Percentiles rank a stretch among this genome's conserved stretches.
phyloP scores from a whole-genome alignment of 768 basidiomycete species.

The Phallus indusiatus region DNA sequence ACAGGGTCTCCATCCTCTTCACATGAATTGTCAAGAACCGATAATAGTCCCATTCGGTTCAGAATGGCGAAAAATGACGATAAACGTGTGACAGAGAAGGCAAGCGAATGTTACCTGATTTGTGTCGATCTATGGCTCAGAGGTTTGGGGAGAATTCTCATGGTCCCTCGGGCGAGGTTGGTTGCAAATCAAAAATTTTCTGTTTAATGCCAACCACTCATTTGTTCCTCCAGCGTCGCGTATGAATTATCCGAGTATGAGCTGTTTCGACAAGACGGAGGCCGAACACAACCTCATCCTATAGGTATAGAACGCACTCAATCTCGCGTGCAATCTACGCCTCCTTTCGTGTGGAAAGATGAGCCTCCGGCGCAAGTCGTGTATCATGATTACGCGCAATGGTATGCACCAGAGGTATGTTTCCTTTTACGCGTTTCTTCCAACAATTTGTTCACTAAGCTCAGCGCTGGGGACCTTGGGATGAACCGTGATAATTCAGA shows the following conservation, averaged over 20 bases:
- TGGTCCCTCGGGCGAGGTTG: conserved; percentile 34
- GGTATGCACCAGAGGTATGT: conserved; percentile 1
- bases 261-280: conserved; percentile 2
- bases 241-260: conserved; percentile 6
- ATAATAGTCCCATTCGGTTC: conserved; percentile 16
- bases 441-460: neutral
- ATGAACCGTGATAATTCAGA: neutral
- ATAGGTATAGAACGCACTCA: neutral
- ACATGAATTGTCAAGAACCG: neutral
- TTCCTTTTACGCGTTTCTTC: neutral
- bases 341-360: neutral
- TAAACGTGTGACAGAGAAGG: conserved; percentile 18
- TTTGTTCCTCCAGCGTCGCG: conserved; percentile 4
- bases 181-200: neutral
- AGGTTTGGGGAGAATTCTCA: conserved; percentile 35
- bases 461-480: conserved; percentile 7
- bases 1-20: neutral
- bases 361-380: neutral
- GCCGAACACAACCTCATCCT: neutral
- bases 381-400: conserved; percentile 2
- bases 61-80: conserved; percentile 30
- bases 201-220: neutral
- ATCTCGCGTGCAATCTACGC: neutral
- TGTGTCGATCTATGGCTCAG: conserved; percentile 37
- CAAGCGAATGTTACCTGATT: conserved; percentile 35